phyloP scores from a whole-genome alignment of 805 yeast genomes.

The Ogataea ramenticola region DNA sequence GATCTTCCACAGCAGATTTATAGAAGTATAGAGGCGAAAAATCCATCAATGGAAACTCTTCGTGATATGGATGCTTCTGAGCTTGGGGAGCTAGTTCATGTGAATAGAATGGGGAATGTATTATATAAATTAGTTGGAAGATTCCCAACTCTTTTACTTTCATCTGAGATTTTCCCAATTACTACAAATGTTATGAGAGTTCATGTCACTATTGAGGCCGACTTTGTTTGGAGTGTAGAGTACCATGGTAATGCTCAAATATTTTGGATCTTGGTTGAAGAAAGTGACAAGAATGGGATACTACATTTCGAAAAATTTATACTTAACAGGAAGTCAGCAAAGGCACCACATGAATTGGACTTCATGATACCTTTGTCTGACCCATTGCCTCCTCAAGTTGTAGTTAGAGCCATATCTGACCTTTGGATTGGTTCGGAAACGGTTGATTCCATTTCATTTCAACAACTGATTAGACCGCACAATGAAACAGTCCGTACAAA shows the following conservation, averaged over 20 bases:
- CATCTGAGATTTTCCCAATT: slow-evolving; percentile 82
- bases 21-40: slow-evolving; percentile 53
- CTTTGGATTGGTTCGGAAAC: slow-evolving; percentile 86
- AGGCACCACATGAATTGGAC: slow-evolving; percentile 63
- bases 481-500: slow-evolving; percentile 83
- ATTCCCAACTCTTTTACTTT: slow-evolving; percentile 71
- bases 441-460: slow-evolving; percentile 72
- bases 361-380: slow-evolving; percentile 88
- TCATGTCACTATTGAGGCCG: slow-evolving; percentile 61
- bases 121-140: slow-evolving; percentile 54
- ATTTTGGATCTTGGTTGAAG: slow-evolving; percentile 92
- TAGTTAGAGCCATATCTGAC: slow-evolving; percentile 75
- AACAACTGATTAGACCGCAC: slow-evolving; percentile 81
- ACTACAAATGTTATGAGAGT: slow-evolving; percentile 81
- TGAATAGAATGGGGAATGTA: slow-evolving; percentile 60
- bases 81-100: slow-evolving; percentile 86
- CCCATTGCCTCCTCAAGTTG: slow-evolving; percentile 85
- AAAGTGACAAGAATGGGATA: slow-evolving; percentile 63
- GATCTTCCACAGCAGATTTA: slow-evolving; percentile 64
- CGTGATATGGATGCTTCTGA: slow-evolving; percentile 70
- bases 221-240: slow-evolving; percentile 78
- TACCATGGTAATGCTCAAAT: slow-evolving; percentile 78
- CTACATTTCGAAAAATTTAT: slow-evolving; percentile 80
- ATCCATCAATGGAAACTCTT: slow-evolving; percentile 62
- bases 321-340: slow-evolving; percentile 49